Evolutionary conservation across 768 basidiomycete species (phyloP).

Genomic region (Kondoa malvinella): DNA sequence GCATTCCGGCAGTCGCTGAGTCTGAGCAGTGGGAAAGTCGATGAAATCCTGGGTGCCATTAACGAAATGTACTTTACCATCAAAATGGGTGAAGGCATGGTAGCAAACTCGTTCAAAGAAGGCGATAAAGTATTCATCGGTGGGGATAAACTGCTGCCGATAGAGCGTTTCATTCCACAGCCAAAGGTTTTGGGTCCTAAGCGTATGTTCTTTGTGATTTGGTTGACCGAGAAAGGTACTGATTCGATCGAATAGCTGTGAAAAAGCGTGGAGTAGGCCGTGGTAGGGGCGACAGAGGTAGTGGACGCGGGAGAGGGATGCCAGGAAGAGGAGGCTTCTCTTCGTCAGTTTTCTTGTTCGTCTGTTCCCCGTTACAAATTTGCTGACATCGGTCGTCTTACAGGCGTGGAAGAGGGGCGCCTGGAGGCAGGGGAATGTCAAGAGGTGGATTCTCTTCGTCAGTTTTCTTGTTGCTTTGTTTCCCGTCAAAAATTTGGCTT

Average conservation of each 20-base stretch:
- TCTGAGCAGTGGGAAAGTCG: conserved; percentile 55
- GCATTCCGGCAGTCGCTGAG: background rate
- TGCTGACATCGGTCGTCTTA: background rate
- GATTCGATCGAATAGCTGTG: background rate
- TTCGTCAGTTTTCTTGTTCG: background rate
- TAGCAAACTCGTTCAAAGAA: conserved; percentile 84
- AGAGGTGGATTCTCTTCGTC: background rate
- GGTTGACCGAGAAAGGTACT: background rate
- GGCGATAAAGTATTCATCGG: conserved; percentile 97
- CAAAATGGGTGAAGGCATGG: conserved; percentile 92
- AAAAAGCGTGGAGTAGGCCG: background rate
- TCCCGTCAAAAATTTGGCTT: background rate
- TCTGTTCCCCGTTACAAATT: background rate
- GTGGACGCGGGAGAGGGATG: background rate
- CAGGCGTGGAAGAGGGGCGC: background rate
- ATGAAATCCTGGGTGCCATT: conserved; percentile 98
- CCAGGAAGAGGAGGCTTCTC: background rate
- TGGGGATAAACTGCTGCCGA: conserved; percentile 88
- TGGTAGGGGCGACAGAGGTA: background rate
- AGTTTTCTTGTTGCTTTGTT: background rate
- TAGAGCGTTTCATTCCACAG: conserved; percentile 92
- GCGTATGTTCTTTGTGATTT: background rate
- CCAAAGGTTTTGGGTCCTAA: conserved; percentile 45
- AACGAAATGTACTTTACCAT: conserved; percentile 92
- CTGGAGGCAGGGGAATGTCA: background rate